phyloP scores from a whole-genome alignment of 2,329 filamentous ascomycete genomes.

The Fusarium sp. region DNA sequence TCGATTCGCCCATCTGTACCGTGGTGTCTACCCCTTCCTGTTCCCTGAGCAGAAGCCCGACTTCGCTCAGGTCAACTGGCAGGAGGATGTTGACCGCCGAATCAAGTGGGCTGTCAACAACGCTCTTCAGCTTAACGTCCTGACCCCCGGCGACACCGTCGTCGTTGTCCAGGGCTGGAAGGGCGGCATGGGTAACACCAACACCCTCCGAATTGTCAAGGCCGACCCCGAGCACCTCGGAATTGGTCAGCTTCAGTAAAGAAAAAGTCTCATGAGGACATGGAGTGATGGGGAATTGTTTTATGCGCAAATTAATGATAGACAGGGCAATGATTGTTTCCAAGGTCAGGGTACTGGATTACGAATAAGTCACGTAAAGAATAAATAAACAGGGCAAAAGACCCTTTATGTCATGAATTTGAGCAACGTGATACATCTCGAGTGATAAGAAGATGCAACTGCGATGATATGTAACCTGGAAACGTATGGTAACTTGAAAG shows the following conservation, averaged over 20 bases:
- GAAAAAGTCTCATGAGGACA: slow-evolving; percentile 20
- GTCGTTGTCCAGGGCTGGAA: slow-evolving; percentile 92
- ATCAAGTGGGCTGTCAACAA: slow-evolving; percentile 96
- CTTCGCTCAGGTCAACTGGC: slow-evolving; percentile 93
- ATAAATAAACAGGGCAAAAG: slow-evolving; percentile 32
- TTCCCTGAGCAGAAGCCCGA: slow-evolving; percentile 95
- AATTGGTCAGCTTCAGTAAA: slow-evolving; percentile 57
- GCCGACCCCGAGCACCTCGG: slow-evolving; percentile 69
- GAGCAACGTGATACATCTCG: background rate
- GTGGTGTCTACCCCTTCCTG: slow-evolving; percentile 96
- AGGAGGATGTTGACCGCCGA: slow-evolving; percentile 97
- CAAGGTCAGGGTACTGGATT: slow-evolving; percentile 44
- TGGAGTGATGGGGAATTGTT: slow-evolving; percentile 33
- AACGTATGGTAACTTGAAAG: background rate
- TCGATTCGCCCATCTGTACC: slow-evolving; percentile 94
- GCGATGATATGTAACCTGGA: background rate
- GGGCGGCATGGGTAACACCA: slow-evolving; percentile 91
- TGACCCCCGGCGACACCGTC: slow-evolving; percentile 78
- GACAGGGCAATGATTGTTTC: slow-evolving; percentile 45
- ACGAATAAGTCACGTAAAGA: slow-evolving; percentile 41
- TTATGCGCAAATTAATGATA: slow-evolving; percentile 48
- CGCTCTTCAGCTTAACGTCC: slow-evolving; percentile 83
- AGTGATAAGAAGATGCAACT: background rate
- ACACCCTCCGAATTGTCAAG: slow-evolving; percentile 76
- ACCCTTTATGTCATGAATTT: slow-evolving; percentile 12